phyloP scores from a whole-genome alignment of 2,329 filamentous ascomycete genomes.

The Diaporthe helianthi region DNA sequence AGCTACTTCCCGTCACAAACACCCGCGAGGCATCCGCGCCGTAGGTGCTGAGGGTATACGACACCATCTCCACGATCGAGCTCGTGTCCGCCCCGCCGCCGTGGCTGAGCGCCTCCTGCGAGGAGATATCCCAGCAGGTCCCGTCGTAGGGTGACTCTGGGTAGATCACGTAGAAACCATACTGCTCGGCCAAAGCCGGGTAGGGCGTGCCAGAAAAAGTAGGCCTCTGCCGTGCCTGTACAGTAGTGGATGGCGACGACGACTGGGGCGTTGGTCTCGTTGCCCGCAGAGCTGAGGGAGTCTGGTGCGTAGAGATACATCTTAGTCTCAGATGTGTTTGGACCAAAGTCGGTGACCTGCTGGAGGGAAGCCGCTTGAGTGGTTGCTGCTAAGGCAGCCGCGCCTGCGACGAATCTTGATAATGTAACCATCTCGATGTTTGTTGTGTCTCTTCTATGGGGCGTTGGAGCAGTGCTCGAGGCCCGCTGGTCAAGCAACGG shows the following conservation, averaged over 20 bases:
- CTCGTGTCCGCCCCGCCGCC: slow-evolving; percentile 59
- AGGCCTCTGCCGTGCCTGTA: slow-evolving; percentile 46
- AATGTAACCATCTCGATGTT: slow-evolving; percentile 36
- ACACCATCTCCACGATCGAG: slow-evolving; percentile 62
- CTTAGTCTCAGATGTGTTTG: slow-evolving; percentile 39
- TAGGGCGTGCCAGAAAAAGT: slow-evolving; percentile 59
- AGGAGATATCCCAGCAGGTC: slow-evolving; percentile 67
- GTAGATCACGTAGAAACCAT: slow-evolving; percentile 63
- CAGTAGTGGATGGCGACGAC: slow-evolving; percentile 59
- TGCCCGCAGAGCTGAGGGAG: slow-evolving; percentile 45
- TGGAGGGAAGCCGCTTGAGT: slow-evolving; percentile 39
- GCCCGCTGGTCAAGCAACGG: background rate
- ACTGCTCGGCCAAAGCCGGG: slow-evolving; percentile 57
- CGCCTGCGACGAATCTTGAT: slow-evolving; percentile 35
- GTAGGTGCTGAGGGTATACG: slow-evolving; percentile 55
- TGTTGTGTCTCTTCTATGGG: background rate
- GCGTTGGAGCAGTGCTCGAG: background rate
- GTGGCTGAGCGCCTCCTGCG: slow-evolving; percentile 55
- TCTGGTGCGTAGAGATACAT: slow-evolving; percentile 47
- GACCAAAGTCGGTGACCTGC: slow-evolving; percentile 42
- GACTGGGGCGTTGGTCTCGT: slow-evolving; percentile 48
- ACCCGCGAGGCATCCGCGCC: slow-evolving; percentile 54
- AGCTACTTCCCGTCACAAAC: slow-evolving; percentile 56
- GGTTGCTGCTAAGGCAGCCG: slow-evolving; percentile 36
- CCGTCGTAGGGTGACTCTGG: slow-evolving; percentile 50